Evolutionary conservation across 192 early-diverging fungal species (phyloP), one percentile per base, ranked within the genome.

Genomic region (Dissophora globulifera): DNA sequence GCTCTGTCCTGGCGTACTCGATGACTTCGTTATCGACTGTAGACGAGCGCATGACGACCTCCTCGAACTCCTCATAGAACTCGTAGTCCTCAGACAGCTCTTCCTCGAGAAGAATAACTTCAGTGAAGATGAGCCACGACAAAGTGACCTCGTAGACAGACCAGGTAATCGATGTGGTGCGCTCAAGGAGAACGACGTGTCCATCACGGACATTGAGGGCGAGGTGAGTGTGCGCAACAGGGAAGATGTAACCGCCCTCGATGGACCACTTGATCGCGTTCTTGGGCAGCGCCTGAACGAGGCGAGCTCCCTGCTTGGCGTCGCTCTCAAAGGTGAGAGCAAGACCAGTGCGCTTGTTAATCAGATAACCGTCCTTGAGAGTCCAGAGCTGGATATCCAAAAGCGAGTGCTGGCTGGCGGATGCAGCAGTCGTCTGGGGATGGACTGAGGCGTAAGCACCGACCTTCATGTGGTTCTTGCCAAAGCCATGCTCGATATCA

Each of bases 311-410:
- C 22, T 63, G 35, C 56, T 74, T 63, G 38, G 56, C 62, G 35
- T 74, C 76, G 19, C 48, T 53, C 51, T 67, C 46, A 23, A 68
- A 41, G 31, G 65, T 64, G 53, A 78, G 38, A 32, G 66, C 59
- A 47, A 78, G 52, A 30, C 76, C 76, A 46, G 66, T 78, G 41
- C 76, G 64, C 66, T 78, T 78, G 55, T 78, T 78, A 43, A 78
- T 78, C 60, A 78, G 38, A 61, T 78, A 69, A 13, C 76, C 76
- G 32, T 67, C 76, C 30, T 63, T 54, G 33, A 62, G 60, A 12
- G 66, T 50, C 76, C 76, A 78, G 40, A 78, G 76, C 56, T 78
- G 76, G 27, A 74, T 74, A 31, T 74, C 70, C 43, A 74, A 41
- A 16, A 74, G 45, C 30, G 70, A 61, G 35, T 74, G 70, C 70